phyloP scores from a whole-genome alignment of 2,329 filamentous ascomycete species.

The Daldinia sp. region DNA sequence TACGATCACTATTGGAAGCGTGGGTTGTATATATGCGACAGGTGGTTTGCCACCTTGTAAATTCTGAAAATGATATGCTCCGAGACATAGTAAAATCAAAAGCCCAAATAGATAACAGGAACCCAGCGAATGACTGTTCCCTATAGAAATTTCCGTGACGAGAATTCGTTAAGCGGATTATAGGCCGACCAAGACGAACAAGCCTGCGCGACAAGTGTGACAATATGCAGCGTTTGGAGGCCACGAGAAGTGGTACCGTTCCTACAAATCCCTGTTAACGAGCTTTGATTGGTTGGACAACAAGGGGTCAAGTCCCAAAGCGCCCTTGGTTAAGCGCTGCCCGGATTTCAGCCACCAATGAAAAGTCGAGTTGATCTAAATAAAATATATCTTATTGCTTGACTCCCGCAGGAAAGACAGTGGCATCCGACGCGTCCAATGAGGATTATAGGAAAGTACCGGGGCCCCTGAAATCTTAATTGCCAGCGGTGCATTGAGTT shows the following conservation, averaged over 20 bases:
- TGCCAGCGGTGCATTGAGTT: slow-evolving; percentile 38
- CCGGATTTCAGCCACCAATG: slow-evolving; percentile 38
- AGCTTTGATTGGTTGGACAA: slow-evolving; percentile 31
- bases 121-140: neutral
- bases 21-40: too few relatives aligned
- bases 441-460: slow-evolving; percentile 17
- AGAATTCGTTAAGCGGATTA: slow-evolving; percentile 19
- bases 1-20: neutral
- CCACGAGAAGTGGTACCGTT: slow-evolving; percentile 26
- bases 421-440: slow-evolving; percentile 42
- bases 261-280: slow-evolving; percentile 30
- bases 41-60: too few relatives aligned
- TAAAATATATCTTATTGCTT: slow-evolving; percentile 38
- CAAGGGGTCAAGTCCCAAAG: slow-evolving; percentile 28
- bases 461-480: slow-evolving; percentile 29
- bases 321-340: slow-evolving; percentile 42
- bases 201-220: slow-evolving; percentile 42
- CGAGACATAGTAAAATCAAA: too few relatives aligned
- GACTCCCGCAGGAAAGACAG: slow-evolving; percentile 29
- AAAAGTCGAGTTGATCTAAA: slow-evolving; percentile 28
- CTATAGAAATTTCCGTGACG: slow-evolving; percentile 3
- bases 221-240: slow-evolving; percentile 32
- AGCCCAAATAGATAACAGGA: neutral
- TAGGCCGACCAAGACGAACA: neutral
- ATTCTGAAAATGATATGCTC: too few relatives aligned